phyloP scores from a whole-genome alignment of 2,329 filamentous ascomycete species.

The Talaromyces sp. region DNA sequence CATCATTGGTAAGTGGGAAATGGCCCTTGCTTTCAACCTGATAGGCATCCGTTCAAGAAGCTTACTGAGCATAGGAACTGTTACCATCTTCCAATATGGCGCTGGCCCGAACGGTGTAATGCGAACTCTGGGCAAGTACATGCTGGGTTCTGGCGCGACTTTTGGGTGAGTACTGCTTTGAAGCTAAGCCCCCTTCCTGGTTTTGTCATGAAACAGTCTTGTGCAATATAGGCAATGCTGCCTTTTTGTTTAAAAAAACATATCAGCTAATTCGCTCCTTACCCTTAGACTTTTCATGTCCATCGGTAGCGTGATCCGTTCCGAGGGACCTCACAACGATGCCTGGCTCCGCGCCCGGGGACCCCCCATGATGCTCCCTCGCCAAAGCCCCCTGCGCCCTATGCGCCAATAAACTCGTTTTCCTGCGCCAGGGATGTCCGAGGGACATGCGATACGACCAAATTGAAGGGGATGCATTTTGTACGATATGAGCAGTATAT shows the following conservation, averaged over 20 bases:
- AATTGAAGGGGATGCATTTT: conserved; percentile 24
- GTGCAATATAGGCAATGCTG: background rate
- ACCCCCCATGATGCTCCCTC: conserved; percentile 69
- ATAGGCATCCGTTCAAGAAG: background rate
- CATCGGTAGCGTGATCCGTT: conserved; percentile 93
- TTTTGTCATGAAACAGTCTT: too few species aligned
- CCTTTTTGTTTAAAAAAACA: too few species aligned
- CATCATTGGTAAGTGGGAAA: conserved; percentile 74
- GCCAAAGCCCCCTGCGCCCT: conserved; percentile 40
- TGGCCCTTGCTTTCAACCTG: background rate
- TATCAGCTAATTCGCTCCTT: background rate
- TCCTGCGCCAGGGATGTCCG: conserved; percentile 10
- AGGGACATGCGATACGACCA: conserved; percentile 27
- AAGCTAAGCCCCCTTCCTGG: too few species aligned
- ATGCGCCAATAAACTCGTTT: conserved; percentile 33
- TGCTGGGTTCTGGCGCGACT: conserved; percentile 90
- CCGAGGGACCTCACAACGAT: conserved; percentile 77
- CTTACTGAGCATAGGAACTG: conserved; percentile 63
- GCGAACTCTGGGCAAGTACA: conserved; percentile 93
- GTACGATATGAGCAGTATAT: conserved; percentile 35
- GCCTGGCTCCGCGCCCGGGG: conserved; percentile 75
- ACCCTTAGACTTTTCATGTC: conserved; percentile 86
- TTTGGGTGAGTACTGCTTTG: conserved; percentile 71
- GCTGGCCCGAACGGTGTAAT: conserved; percentile 92
- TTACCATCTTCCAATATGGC: conserved; percentile 94